Evolutionary conservation across 495 filamentous ascomycete species (phyloP).

Genomic region (Penicillium parvum): DNA sequence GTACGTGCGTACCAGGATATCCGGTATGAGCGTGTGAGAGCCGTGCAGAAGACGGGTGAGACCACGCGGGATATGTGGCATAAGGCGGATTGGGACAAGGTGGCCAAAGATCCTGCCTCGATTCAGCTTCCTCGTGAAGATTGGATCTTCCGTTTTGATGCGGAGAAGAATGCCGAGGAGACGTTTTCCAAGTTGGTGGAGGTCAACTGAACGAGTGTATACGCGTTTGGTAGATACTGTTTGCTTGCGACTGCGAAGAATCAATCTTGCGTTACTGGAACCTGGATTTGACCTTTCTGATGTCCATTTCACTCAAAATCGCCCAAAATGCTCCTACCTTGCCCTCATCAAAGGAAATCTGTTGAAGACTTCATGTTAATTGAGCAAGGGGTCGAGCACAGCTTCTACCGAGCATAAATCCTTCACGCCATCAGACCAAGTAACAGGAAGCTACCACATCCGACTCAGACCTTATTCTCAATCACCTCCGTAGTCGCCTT

Average conservation of each 20-base stretch:
- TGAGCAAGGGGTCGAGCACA: too few species aligned
- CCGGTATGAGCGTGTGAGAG: slow-evolving; percentile 53
- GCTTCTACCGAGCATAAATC: too few species aligned
- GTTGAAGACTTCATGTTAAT: too few species aligned
- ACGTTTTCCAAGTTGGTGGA: slow-evolving; percentile 35
- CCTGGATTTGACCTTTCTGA: too few species aligned
- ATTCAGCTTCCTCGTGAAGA: slow-evolving; percentile 52
- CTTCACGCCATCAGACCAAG: too few species aligned
- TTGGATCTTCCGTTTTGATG: slow-evolving; percentile 55
- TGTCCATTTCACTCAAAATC: too few species aligned
- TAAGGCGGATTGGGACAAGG: slow-evolving; percentile 54
- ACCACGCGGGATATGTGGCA: slow-evolving; percentile 53
- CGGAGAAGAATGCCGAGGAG: slow-evolving; percentile 53
- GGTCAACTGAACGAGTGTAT: background rate
- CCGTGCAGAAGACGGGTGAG: slow-evolving; percentile 53
- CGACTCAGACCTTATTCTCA: slow-evolving; percentile 8
- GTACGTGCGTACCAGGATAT: slow-evolving; percentile 47
- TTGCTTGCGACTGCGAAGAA: too few species aligned
- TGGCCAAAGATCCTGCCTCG: slow-evolving; percentile 51
- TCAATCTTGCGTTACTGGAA: too few species aligned
- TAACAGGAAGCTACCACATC: too few species aligned
- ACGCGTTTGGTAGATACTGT: too few species aligned
- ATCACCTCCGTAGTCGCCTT: slow-evolving; percentile 7
- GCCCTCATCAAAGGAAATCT: too few species aligned
- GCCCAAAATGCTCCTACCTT: too few species aligned